These are phyloP conservation scores for Taiwanofungus camphoratus DNA, from an alignment of 1,284 basidiomycete genomes.

Conservation along the genomic window DNA sequence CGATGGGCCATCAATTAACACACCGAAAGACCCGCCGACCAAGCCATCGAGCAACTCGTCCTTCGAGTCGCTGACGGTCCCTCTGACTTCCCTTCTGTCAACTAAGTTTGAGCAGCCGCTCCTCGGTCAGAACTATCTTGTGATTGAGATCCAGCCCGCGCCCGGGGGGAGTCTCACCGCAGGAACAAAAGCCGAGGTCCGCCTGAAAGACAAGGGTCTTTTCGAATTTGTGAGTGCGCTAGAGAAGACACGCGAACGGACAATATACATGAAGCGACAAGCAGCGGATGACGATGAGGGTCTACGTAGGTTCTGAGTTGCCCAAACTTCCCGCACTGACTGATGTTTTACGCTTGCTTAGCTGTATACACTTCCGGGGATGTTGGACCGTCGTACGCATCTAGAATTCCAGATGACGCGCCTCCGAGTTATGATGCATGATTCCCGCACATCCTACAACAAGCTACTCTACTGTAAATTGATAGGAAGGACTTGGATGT, in stretches of 20 bases:
- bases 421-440: constrained; percentile 59
- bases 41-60: constrained; percentile 28
- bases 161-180: constrained; percentile 56
- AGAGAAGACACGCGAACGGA: constrained; percentile 70
- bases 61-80: constrained; percentile 50
- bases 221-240: constrained; percentile 66
- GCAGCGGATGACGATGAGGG: constrained; percentile 48
- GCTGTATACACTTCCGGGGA: constrained; percentile 42
- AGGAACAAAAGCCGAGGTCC: constrained; percentile 60
- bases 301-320: constrained; percentile 48
- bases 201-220: constrained; percentile 62
- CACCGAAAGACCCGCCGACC: constrained; percentile 28
- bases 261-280: constrained; percentile 68
- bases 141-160: constrained; percentile 60
- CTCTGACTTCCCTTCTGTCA: constrained; percentile 56
- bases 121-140: constrained; percentile 62
- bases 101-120: constrained; percentile 72
- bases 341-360: not conserved
- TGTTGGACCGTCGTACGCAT: constrained; percentile 37
- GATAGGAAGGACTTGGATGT: too few species aligned
- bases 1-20: too few species aligned
- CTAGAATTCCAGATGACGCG: constrained; percentile 41
- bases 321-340: not conserved
- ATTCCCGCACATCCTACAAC: too few species aligned
- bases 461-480: too few species aligned